Evolutionary conservation across 441 rosid species (phyloP), one percentile per base, ranked within the genome.

Genomic region (Aleurites moluccanus): DNA sequence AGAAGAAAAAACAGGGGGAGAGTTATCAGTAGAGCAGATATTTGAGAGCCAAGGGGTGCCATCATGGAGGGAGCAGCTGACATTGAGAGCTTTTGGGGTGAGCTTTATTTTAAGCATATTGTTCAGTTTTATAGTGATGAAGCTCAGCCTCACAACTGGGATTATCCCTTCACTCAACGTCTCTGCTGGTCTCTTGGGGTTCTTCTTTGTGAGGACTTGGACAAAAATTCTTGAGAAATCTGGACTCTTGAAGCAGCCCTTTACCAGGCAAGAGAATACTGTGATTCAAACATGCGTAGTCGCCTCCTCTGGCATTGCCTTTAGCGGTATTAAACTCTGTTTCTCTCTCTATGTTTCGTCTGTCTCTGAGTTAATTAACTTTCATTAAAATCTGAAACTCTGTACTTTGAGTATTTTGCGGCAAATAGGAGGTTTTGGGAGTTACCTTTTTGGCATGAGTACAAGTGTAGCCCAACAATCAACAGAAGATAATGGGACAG

Each of bases 101-200:
- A 59, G 74, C 66, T 60, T 71, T 60, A 13, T 59, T 44, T 44
- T 71, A 64, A 71, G 74, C 55, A 27, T 71, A 16, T n/a, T 71
- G 40, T 71, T 71, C 44, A 44, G 74, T 20, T 71, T 71, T 28
- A 60, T 71, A 71, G 66, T 71, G 53, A 71, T 71, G 74, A 71
- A 71, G 44, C 74, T 71, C 42, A 71, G 7, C 42, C 74, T 71
- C 9, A 71, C 67, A 44, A 71, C 67, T 3, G 74, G 74, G 9
- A 71, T 71, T n/a, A 71, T 71, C 40, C 74, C 74, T 60, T 71
- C 74, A 3, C 74, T 71, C 56, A 71, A 71, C 11, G 66, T 71
- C 55, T 71, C 74, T 42, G 74, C 74, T 25, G 74, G 74, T 71
- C 74, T 71, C 11, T 20, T 71, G 56, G 74, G 74, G 44, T 71